Base-by-base conservation (phyloP, 2,329 filamentous ascomycete genomes). In the Penicillium decumbens region DNA sequence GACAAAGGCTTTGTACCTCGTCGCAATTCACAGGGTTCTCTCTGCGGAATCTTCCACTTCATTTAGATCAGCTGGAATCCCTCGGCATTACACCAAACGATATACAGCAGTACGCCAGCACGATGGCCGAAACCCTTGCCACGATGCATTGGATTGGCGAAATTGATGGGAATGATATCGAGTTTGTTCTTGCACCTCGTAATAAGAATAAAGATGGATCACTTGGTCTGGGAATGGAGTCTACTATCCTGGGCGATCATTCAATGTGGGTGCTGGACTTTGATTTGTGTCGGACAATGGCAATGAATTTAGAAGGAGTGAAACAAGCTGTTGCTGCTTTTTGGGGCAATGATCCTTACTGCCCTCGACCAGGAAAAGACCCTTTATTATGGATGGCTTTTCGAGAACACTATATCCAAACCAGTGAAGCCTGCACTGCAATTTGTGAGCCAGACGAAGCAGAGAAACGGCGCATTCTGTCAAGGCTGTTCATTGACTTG, bases 151-250 rank as follows among this genome's bases (percentile, higher is more conserved):
- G 77, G 78, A 40, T 56, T 1, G 73, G 68, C 0, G 52, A 64
- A 9, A 58, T 80, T 0, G 78, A 82, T 53, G 79, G 72, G 0
- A 76, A 75, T 30, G 79, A 80, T 40, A 69, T 83, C 2, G 77
- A 83, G 42, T 82, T 81, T 54, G 79, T 82, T 0, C 70, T 82
- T 2, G 68, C 61, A 0, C 49, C 59, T 2, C 53, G 50, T 4
- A 41, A 7, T 4, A 2, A 32, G 4, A 23, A 43, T 6, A 18
- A 18, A 18, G 15, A 2, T 18, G 15, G 15, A 18, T 18, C 15
- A 18, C 15, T 18, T 18, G 18, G 6, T 10, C n/a, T 27, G 2
- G 3, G 37, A 9, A 29, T 50, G 3, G 39, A 54, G 2, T 51
- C 48, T 0, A 58, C 57, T 43, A 25, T 49, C 0, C 57, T 77